These are phyloP conservation scores for Fraxinus anomala DNA, from an alignment of 257 asterid genomes.

Conservation along the genomic window DNA sequence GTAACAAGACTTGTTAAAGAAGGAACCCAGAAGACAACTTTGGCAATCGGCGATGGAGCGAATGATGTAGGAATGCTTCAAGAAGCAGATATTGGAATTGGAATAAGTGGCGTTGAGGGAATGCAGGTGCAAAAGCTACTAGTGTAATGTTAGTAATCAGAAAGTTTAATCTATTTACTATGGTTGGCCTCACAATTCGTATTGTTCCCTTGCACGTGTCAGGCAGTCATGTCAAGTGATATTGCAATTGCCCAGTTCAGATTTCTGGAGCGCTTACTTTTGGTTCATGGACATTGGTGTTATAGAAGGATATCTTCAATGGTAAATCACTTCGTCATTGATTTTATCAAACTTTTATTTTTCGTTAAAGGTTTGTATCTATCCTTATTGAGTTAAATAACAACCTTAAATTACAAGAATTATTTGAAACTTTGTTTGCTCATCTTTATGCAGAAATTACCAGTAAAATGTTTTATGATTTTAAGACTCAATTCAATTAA, in stretches of 20 bases:
- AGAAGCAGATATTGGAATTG: constrained; percentile 98
- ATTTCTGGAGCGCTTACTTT: constrained; percentile 76
- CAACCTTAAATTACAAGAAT: no score
- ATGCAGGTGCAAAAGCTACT: constrained; percentile 66
- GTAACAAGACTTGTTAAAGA: no score
- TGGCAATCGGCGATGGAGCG: constrained; percentile 97
- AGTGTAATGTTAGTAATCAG: not conserved
- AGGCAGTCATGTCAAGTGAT: constrained; percentile 97
- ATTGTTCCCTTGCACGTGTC: constrained; percentile 9
- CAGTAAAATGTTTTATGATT: no score
- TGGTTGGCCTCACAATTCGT: constrained; percentile 13
- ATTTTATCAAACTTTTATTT: no score
- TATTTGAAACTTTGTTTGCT: no score
- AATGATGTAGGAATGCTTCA: constrained; percentile 99
- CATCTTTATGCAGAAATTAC: no score
- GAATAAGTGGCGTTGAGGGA: constrained; percentile 98
- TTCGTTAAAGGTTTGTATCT: no score
- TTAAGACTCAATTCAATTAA: no score
- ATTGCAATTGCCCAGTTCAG: constrained; percentile 86
- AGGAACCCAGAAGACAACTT: constrained; percentile 52
- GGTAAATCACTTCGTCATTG: no score
- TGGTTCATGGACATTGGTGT: constrained; percentile 49
- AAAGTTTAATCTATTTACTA: not conserved
- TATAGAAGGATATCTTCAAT: no score
- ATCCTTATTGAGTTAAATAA: no score